Evolutionary conservation across 257 asterid species (phyloP).

Genomic region (Cinchona pubescens): DNA sequence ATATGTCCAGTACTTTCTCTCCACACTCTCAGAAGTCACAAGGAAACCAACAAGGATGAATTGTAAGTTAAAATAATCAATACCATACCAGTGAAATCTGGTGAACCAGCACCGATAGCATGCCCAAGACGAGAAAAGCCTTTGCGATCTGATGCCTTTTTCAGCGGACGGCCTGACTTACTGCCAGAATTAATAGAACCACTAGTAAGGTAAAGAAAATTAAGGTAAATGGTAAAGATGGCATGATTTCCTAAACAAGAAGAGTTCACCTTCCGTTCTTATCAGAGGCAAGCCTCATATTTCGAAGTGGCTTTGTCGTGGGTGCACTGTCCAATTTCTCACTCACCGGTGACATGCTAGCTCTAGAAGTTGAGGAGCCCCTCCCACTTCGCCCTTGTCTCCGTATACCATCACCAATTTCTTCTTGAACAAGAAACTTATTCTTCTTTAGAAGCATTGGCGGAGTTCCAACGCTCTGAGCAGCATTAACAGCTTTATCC

Average conservation of each 20-base stretch:
- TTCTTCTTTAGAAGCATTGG: conserved; percentile 53
- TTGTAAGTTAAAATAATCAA: neutral
- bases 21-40: neutral
- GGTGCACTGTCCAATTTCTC: conserved; percentile 65
- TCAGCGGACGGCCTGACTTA: conserved; percentile 87
- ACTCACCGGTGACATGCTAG: conserved; percentile 71
- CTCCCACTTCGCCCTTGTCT: conserved; percentile 94
- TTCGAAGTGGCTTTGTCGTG: conserved; percentile 65
- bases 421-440: conserved; percentile 65
- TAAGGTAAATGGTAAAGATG: conserved; percentile 3
- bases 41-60: neutral
- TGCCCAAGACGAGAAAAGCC: conserved; percentile 84
- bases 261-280: conserved; percentile 73
- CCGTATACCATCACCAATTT: conserved; percentile 72
- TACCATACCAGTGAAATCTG: conserved; percentile 77
- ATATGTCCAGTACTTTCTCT: neutral
- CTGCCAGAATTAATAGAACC: conserved; percentile 44
- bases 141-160: conserved; percentile 84
- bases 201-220: conserved; percentile 23
- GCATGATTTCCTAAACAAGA: conserved; percentile 16
- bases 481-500: conserved; percentile 50
- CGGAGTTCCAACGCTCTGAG: conserved; percentile 52
- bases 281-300: conserved; percentile 60
- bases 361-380: conserved; percentile 72
- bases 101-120: conserved; percentile 66